Conservation (phyloP, 371 early-diverging fungal genomes). For the Circinella umbellata region DNA sequence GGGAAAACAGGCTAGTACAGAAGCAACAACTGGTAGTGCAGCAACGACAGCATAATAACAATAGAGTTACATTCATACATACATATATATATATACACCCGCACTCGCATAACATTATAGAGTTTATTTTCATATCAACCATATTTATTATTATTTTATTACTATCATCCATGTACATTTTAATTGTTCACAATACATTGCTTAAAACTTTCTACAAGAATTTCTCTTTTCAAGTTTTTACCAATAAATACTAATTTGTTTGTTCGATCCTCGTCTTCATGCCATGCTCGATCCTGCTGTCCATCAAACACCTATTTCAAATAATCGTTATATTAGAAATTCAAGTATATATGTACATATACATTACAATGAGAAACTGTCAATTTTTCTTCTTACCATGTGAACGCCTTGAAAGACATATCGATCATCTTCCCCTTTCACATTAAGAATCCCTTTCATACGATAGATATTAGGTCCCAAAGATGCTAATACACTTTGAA, state of each 20-base stretch:
- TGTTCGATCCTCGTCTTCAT: conserved; percentile 24
- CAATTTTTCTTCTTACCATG: conserved; percentile 19
- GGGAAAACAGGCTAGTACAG: not conserved
- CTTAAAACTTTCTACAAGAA: conserved; percentile 25
- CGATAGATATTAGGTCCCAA: conserved; percentile 37
- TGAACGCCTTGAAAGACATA: conserved; percentile 50
- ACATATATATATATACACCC: not conserved
- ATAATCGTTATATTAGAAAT: not conserved
- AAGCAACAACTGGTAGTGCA: not conserved
- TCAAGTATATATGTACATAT: too few relatives aligned
- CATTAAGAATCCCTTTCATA: conserved; percentile 40
- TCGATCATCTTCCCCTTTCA: conserved; percentile 36
- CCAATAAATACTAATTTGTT: conserved; percentile 41
- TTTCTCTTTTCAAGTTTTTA: conserved; percentile 31
- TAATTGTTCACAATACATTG: conserved; percentile 22
- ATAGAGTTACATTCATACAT: not conserved
- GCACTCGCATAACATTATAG: too few relatives aligned
- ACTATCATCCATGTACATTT: not conserved
- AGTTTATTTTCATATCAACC: not conserved
- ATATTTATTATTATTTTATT: not conserved
- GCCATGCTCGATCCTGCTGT: conserved; percentile 34
- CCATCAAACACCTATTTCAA: conserved; percentile 35
- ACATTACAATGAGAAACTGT: not conserved
- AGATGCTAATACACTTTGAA: conserved; percentile 32
- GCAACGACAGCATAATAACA: not conserved